These are phyloP conservation scores for Backusella luteola DNA, from an alignment of 192 early-diverging fungal genomes.

Conservation along the genomic window DNA sequence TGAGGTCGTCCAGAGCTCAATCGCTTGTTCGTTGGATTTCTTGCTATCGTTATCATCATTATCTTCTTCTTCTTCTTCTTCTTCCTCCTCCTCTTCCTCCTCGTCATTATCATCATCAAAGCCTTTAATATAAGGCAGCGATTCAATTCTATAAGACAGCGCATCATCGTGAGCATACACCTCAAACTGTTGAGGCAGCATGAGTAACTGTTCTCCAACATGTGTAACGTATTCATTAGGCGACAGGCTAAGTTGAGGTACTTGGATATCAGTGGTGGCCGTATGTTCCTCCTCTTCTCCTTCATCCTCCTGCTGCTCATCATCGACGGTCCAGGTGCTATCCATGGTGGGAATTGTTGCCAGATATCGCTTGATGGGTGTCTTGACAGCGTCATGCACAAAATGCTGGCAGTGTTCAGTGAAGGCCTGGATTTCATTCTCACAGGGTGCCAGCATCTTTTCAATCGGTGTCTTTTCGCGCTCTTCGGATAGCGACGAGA, in stretches of 20 bases:
- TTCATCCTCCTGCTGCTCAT: conserved; percentile 9
- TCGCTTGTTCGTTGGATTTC: conserved; percentile 45
- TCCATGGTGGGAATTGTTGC: neutral
- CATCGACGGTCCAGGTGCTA: neutral
- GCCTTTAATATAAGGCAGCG: conserved; percentile 34
- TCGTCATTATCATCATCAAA: neutral
- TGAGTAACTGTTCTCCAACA: conserved; percentile 65
- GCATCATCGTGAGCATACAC: conserved; percentile 55
- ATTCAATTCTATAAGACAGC: conserved; percentile 43
- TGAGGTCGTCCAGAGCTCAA: conserved; percentile 60
- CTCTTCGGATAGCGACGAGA: neutral
- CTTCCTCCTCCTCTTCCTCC: conserved; percentile 12
- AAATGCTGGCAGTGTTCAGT: conserved; percentile 14
- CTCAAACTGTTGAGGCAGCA: conserved; percentile 69
- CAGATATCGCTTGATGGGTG: conserved; percentile 16
- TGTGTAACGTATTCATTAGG: conserved; percentile 68
- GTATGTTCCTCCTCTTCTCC: conserved; percentile 8
- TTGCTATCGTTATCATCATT: conserved; percentile 35
- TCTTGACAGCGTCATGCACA: conserved; percentile 21
- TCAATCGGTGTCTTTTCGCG: neutral
- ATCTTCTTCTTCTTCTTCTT: conserved; percentile 35
- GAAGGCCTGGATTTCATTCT: neutral
- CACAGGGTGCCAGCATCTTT: neutral
- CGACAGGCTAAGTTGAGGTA: conserved; percentile 54
- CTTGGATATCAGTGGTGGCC: conserved; percentile 2